phyloP scores from a whole-genome alignment of 2,329 filamentous ascomycete genomes.

The Aspergillus fructus region DNA sequence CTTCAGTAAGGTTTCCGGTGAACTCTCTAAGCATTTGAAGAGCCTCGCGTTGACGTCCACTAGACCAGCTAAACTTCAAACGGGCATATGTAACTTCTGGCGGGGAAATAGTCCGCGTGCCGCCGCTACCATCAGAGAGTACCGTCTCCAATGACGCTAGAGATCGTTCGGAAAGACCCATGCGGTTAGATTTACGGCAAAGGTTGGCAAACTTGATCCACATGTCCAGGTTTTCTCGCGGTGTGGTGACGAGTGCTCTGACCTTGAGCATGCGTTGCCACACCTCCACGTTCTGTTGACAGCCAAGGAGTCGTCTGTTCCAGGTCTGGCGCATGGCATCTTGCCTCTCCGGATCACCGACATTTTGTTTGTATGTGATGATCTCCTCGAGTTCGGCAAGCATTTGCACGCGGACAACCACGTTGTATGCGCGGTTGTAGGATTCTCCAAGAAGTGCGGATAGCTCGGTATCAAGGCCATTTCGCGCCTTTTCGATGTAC shows the following conservation, averaged over 20 bases:
- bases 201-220: conserved; percentile 99
- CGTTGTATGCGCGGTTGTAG: conserved; percentile 94
- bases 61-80: conserved; percentile 94
- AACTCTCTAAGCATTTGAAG: conserved; percentile 63
- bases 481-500: conserved; percentile 87
- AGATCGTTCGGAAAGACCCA: conserved; percentile 93
- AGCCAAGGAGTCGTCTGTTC: conserved; percentile 92
- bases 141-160: conserved; percentile 83
- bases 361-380: conserved; percentile 92
- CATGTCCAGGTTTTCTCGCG: conserved; percentile 95
- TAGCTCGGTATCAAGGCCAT: conserved; percentile 91
- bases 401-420: conserved; percentile 99
- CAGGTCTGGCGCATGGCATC: conserved; percentile 89
- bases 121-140: conserved; percentile 50
- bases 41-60: conserved; percentile 65
- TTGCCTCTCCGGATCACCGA: conserved; percentile 76
- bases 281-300: conserved; percentile 94
- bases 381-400: conserved; percentile 97
- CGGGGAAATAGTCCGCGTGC: conserved; percentile 42
- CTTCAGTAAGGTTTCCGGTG: conserved; percentile 59
- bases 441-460: conserved; percentile 97
- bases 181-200: conserved; percentile 91
- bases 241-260: conserved; percentile 84
- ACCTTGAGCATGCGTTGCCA: conserved; percentile 99
- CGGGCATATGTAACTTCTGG: conserved; percentile 94